phyloP scores from a whole-genome alignment of 1,284 basidiomycete genomes.

The Marasmius oreades region DNA sequence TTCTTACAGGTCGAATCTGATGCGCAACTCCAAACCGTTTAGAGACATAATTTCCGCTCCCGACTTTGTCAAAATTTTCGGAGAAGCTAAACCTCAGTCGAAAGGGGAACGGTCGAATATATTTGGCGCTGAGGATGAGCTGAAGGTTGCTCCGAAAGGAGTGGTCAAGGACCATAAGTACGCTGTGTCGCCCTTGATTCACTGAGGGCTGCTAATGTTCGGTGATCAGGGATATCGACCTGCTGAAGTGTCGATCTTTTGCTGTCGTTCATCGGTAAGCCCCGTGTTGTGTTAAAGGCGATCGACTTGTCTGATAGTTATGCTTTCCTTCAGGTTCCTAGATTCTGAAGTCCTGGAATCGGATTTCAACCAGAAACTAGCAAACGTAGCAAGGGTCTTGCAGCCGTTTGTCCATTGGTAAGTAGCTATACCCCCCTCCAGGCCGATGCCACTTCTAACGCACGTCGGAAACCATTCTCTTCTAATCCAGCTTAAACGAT shows the following conservation, averaged over 20 bases:
- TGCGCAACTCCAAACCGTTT: conserved; percentile 59
- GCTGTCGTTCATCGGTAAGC: conserved; percentile 66
- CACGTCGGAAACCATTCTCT: no score
- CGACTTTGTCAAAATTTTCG: conserved; percentile 72
- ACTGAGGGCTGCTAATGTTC: not conserved
- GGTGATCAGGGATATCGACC: conserved; percentile 70
- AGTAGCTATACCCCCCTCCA: conserved; percentile 22
- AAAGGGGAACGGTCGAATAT: conserved; percentile 68
- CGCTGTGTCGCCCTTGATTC: conserved; percentile 16
- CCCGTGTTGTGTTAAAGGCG: not conserved
- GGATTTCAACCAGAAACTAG: conserved; percentile 64
- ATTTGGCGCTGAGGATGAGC: conserved; percentile 77
- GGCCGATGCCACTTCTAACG: not conserved
- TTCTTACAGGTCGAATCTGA: conserved; percentile 55
- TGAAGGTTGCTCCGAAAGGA: conserved; percentile 87
- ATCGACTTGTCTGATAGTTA: not conserved
- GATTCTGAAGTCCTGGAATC: conserved; percentile 70
- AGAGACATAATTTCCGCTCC: conserved; percentile 60
- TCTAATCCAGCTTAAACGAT: conserved; percentile 74
- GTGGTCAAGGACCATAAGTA: conserved; percentile 78
- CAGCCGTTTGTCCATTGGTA: conserved; percentile 83
- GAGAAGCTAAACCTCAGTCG: conserved; percentile 58
- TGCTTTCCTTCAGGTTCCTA: conserved; percentile 54
- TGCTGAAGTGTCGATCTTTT: conserved; percentile 81
- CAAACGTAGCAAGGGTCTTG: conserved; percentile 51